Base-by-base conservation (phyloP, 352 stramenopile genomes). In the Phytophthora kernoviae region DNA sequence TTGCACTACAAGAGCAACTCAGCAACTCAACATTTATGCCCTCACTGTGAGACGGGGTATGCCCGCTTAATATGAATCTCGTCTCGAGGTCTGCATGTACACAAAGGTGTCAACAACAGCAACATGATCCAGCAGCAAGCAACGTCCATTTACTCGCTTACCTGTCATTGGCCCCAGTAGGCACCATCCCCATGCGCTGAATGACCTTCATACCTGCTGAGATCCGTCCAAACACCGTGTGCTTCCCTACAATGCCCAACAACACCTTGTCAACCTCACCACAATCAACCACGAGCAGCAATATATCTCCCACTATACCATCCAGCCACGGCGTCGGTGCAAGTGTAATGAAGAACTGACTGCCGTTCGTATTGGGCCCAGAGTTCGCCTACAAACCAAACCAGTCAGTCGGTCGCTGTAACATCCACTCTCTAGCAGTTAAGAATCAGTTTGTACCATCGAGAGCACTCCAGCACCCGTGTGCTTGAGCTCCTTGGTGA, bases 341-440 rank as follows among this genome's bases (percentile, higher is more conserved):
- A 22, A 98, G 68, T 20, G 94, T 97, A 56, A 98, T 87, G 75
- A 98, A 98, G 65, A 98, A 98, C 68, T 98, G 93, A 46, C 85
- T 96, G 49, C 90, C 90, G 54, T 98, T 98, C 39, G 91, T 97
- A 57, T 97, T 96, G 2, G 88, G 87, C 1, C 91, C 91, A 12
- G 91, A 84, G 40, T 98, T 98, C 30, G 91, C 91, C 87, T 96
- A 43, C 26, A 49, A 53, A 50, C 43, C 11, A 53, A 14, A 22
- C 8, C 33, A 34, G 42, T 48, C 12, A 47, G 5, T 20, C 24
- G 24, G 24, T 30, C 24, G 24, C 24, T 30, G 24, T 30, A 30
- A 6, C 24, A 30, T 30, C 24, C 24, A 7, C 24, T 44, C 2
- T 18, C 39, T 3, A 65, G n/a, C 7, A 45, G 1, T 21, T 21